Evolutionary conservation across 2,329 filamentous ascomycete genomes (phyloP).

Genomic region (Pseudopyrenochaeta lycopersici): DNA sequence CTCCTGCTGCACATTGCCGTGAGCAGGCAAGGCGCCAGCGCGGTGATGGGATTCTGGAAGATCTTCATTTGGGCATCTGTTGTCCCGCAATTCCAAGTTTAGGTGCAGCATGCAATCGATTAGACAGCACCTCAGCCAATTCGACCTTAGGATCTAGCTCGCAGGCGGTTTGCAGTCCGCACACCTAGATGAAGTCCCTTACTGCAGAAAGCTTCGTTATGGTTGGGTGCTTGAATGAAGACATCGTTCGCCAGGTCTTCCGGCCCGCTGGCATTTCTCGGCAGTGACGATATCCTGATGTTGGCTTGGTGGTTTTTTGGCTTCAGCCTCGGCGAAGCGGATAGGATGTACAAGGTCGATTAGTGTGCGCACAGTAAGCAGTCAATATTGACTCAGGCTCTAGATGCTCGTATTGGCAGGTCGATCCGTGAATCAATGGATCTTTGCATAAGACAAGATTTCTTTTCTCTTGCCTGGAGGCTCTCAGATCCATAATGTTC

Average conservation of each 20-base stretch:
- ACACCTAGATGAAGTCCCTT: background rate
- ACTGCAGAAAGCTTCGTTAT: constrained; percentile 9
- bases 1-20: constrained; percentile 33
- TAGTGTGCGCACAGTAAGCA: constrained; percentile 21
- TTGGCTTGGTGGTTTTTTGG: constrained; percentile 8
- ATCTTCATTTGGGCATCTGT: constrained; percentile 3
- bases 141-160: constrained; percentile 17
- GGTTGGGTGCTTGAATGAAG: background rate
- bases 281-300: constrained; percentile 6
- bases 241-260: background rate
- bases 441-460: constrained; percentile 10
- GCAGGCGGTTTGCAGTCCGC: constrained; percentile 15
- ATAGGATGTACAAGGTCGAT: constrained; percentile 1
- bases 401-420: constrained; percentile 18
- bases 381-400: constrained; percentile 26
- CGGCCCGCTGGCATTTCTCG: constrained; percentile 5
- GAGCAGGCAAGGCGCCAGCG: constrained; percentile 21
- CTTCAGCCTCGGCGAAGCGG: constrained; percentile 9
- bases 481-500: constrained; percentile 3
- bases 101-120: constrained; percentile 27
- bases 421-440: constrained; percentile 10
- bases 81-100: constrained; percentile 29
- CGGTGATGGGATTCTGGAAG: constrained; percentile 25
- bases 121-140: constrained; percentile 21
- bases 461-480: constrained; percentile 1